Base-by-base conservation (phyloP, 345 rosid species). In the Linum trigynum region DNA sequence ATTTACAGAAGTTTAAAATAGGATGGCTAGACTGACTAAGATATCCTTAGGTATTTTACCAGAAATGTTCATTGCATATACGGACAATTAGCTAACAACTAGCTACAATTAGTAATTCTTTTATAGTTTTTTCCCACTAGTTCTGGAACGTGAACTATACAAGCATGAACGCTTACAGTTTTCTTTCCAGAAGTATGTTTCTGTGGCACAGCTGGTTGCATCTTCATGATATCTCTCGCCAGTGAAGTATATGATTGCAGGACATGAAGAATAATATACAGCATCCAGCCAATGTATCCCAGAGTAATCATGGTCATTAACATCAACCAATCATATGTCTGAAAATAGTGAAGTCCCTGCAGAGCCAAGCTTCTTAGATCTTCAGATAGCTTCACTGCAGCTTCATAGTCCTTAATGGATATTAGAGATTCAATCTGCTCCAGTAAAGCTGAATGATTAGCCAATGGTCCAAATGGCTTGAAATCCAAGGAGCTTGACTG, bases 261-360 rank as follows among this genome's bases (percentile, higher is more conserved):
- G 75, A 92, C 91, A 65, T 89, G 96, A 70, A 92, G 84, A 75
- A 85, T 71, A 56, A 92, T 89, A 78, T 81, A 85, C 61, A 85
- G 69, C 92, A 92, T 92, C 96, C 96, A 92, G 68, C 97, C 97
- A 73, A 84, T 58, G 73, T 92, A 92, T 55, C 96, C 98, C 74
- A 89, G 88, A 67, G 90, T 87, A 56, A 92, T 79, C 32, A 81
- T 76, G 61, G 90, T 81, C 97, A 92, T 92, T 82, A 92, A 80
- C 97, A 86, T 86, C 72, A 89, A 76, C 96, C 95, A 92, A 70
- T 92, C 98, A 69, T 92, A 92, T 6, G 98, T 92, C 74, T 92
- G 98, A 77, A 85, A 92, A 82, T 89, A 92, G 62, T 89, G 95
- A 67, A 92, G 87, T 39, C 98, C 98, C 57, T 89, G 78, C 53